These are phyloP conservation scores for Tetrahymena elliotti DNA, from an alignment of 73 alveolate species.

Conservation along the genomic window DNA sequence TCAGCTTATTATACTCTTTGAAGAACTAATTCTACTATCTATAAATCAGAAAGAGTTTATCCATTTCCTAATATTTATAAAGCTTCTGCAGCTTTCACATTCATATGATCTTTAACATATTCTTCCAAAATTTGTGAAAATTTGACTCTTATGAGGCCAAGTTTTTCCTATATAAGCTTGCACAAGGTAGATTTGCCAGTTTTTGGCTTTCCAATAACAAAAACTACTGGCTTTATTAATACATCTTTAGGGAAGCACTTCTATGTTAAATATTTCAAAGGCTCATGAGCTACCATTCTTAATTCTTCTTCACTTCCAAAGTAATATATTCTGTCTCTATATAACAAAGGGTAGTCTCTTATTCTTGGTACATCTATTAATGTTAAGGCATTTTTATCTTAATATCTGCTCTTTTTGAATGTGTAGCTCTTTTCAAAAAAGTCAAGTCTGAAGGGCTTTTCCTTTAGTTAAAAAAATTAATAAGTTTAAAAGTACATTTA, in stretches of 20 bases:
- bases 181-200: slow-evolving; percentile 82
- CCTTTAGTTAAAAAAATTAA: neutral
- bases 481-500: no score
- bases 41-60: slow-evolving; percentile 66
- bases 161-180: slow-evolving; percentile 56
- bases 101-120: slow-evolving; percentile 52
- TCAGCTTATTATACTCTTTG: slow-evolving; percentile 79
- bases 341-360: slow-evolving; percentile 73
- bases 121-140: slow-evolving; percentile 46
- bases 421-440: slow-evolving; percentile 52
- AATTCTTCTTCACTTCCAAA: slow-evolving; percentile 77
- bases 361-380: slow-evolving; percentile 63
- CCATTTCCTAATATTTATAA: slow-evolving; percentile 66
- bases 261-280: slow-evolving; percentile 58
- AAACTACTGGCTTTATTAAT: slow-evolving; percentile 51
- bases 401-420: slow-evolving; percentile 68
- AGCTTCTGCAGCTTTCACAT: slow-evolving; percentile 46
- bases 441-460: slow-evolving; percentile 40
- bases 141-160: slow-evolving; percentile 64
- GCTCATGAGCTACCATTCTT: slow-evolving; percentile 60
- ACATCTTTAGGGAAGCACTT: slow-evolving; percentile 64
- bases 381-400: slow-evolving; percentile 64
- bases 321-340: slow-evolving; percentile 86
- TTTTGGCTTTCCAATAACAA: slow-evolving; percentile 74
- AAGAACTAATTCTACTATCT: slow-evolving; percentile 62